Evolutionary conservation across 23 red algal species (phyloP).

Genomic region (Gracilaria vermiculophylla): DNA sequence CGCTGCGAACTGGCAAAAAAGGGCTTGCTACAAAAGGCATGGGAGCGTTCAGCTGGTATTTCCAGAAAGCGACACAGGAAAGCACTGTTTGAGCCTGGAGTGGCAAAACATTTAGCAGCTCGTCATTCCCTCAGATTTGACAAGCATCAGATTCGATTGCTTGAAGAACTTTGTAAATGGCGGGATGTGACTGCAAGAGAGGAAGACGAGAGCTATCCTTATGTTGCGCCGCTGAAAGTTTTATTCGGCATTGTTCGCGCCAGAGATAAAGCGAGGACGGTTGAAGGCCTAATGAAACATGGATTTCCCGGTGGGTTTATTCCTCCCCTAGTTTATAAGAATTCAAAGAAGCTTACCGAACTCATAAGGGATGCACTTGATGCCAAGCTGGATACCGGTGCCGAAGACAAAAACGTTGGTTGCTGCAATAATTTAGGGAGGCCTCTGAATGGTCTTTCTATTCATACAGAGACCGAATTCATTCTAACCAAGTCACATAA

Average conservation of each 20-base stretch:
- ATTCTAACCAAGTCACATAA: not conserved
- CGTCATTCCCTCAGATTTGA: conserved; percentile 36
- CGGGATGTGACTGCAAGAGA: conserved; percentile 77
- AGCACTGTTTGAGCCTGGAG: conserved; percentile 30
- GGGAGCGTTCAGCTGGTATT: conserved; percentile 56
- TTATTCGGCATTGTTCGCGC: conserved; percentile 60
- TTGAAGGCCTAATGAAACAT: conserved; percentile 36
- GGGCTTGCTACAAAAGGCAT: conserved; percentile 25
- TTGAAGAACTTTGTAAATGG: conserved; percentile 80
- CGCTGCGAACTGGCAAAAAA: conserved; percentile 61
- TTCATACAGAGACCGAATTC: not conserved
- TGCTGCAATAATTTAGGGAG: too few species aligned
- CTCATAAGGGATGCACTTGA: conserved; percentile 54
- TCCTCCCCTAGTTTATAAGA: conserved; percentile 32
- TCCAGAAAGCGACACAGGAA: conserved; percentile 57
- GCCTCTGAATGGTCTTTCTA: not conserved
- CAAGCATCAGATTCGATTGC: conserved; percentile 43
- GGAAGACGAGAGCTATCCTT: conserved; percentile 88
- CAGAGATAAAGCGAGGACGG: conserved; percentile 25
- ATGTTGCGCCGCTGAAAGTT: conserved; percentile 66
- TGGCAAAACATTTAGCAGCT: conserved; percentile 40
- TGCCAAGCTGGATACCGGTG: conserved; percentile 10
- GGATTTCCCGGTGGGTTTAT: conserved; percentile 29
- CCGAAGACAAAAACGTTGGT: not conserved
- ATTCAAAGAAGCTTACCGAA: conserved; percentile 41